Evolutionary conservation across 2,329 filamentous ascomycete genomes (phyloP).

Genomic region (Tolypocladium paradoxum): DNA sequence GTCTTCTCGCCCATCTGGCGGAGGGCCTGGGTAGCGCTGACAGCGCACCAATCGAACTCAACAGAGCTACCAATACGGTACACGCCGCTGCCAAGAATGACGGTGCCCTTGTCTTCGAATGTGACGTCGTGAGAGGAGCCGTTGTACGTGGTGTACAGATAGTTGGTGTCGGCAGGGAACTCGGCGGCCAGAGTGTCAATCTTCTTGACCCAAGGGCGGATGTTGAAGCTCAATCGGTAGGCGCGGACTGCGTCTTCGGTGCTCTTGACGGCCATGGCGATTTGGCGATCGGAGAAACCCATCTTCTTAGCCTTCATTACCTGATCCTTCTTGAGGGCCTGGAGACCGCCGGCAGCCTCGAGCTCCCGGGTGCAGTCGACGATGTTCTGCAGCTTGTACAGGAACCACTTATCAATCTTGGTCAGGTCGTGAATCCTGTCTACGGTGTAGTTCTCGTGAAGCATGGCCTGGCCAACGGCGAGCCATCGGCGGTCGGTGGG

Average conservation of each 20-base stretch:
- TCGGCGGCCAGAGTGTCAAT: slow-evolving; percentile 96
- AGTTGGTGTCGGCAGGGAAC: slow-evolving; percentile 91
- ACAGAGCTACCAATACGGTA: slow-evolving; percentile 97
- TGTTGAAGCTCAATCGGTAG: slow-evolving; percentile 72
- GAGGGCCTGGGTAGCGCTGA: slow-evolving; percentile 77
- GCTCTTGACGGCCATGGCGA: slow-evolving; percentile 72
- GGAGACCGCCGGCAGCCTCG: slow-evolving; percentile 70
- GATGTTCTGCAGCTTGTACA: slow-evolving; percentile 96
- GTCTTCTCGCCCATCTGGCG: slow-evolving; percentile 90
- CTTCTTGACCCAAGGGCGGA: slow-evolving; percentile 94
- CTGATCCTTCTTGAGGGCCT: slow-evolving; percentile 78
- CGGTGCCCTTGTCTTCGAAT: slow-evolving; percentile 82
- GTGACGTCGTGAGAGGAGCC: slow-evolving; percentile 85
- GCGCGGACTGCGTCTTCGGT: slow-evolving; percentile 86
- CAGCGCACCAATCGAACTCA: slow-evolving; percentile 98
- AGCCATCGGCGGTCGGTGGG: slow-evolving; percentile 96
- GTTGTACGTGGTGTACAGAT: slow-evolving; percentile 97
- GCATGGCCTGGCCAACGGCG: slow-evolving; percentile 94
- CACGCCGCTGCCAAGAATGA: slow-evolving; percentile 88
- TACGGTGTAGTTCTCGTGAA: slow-evolving; percentile 90
- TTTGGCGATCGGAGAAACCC: slow-evolving; percentile 95
- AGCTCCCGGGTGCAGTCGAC: slow-evolving; percentile 83
- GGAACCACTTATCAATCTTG: slow-evolving; percentile 99
- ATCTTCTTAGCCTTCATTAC: slow-evolving; percentile 91
- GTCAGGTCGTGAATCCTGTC: slow-evolving; percentile 86